These are phyloP conservation scores for Coemansia sp. DNA, from an alignment of 192 early-diverging fungal genomes.

Conservation along the genomic window DNA sequence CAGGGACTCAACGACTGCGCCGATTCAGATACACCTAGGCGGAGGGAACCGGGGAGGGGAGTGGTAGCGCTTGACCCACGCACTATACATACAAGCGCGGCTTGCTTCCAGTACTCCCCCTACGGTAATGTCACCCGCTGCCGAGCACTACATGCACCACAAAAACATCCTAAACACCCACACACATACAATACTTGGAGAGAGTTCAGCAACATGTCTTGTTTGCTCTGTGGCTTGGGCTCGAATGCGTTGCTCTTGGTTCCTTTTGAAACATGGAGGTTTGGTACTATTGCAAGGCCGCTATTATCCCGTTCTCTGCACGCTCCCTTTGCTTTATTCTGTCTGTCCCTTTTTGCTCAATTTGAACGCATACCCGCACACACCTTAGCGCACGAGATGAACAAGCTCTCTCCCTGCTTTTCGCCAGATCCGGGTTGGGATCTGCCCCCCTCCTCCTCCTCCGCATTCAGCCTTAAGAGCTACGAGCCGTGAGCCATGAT, in stretches of 20 bases:
- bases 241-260: not conserved
- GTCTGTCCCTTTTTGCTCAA: not conserved
- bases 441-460: not conserved
- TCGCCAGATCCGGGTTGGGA: not conserved
- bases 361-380: slow-evolving; percentile 2
- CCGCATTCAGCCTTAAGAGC: not conserved
- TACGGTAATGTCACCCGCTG: not conserved
- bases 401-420: slow-evolving; percentile 1
- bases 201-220: slow-evolving; percentile 1
- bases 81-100: not conserved
- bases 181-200: not conserved
- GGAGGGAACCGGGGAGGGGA: not conserved
- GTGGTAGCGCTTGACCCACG: not conserved
- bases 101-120: slow-evolving; percentile 3
- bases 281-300: not conserved
- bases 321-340: slow-evolving; percentile 3
- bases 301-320: not conserved
- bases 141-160: not conserved
- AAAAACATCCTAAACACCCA: not conserved
- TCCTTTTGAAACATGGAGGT: not conserved
- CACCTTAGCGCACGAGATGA: not conserved
- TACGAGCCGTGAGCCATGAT: not conserved
- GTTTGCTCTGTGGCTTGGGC: not conserved
- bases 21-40: not conserved
- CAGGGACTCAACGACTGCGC: not conserved